Evolutionary conservation across 1,139 yeast genomes (phyloP).

Genomic region (Debaryomycetaceae sp.): DNA sequence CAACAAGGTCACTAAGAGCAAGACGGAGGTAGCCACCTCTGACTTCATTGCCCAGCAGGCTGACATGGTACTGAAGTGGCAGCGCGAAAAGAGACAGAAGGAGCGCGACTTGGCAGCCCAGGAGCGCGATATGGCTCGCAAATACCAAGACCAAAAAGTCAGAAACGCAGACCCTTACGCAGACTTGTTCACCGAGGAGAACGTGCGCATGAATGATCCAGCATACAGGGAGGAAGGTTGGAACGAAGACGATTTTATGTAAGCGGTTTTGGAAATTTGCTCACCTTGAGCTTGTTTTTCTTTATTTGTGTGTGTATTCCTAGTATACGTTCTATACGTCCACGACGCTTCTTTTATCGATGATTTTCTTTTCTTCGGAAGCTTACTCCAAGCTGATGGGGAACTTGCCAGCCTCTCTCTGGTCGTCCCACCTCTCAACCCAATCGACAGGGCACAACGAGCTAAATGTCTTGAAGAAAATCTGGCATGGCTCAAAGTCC

Average conservation of each 20-base stretch:
- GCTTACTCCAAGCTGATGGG: conserved; percentile 35
- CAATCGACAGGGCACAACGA: conserved; percentile 90
- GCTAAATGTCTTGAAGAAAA: conserved; percentile 85
- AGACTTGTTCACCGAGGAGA: conserved; percentile 51
- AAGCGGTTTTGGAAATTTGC: neutral
- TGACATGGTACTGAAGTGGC: conserved; percentile 32
- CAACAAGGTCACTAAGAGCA: conserved; percentile 65
- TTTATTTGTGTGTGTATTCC: neutral
- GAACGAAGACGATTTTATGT: conserved; percentile 50
- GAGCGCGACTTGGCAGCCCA: conserved; percentile 24
- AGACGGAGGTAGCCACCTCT: conserved; percentile 44
- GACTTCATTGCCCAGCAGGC: conserved; percentile 45
- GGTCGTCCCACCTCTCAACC: conserved; percentile 96
- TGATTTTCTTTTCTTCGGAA: conserved; percentile 2
- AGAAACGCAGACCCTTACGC: conserved; percentile 50
- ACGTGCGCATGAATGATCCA: conserved; percentile 44
- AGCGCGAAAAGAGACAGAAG: conserved; percentile 29
- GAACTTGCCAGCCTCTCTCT: conserved; percentile 63
- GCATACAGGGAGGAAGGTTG: conserved; percentile 55
- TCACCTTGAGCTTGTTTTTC: neutral
- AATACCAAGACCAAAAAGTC: conserved; percentile 21
- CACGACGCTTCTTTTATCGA: neutral
- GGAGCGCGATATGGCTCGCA: conserved; percentile 20
- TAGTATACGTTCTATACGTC: neutral
- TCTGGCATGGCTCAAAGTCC: conserved; percentile 96